These are phyloP conservation scores for Oryza punctata DNA, from an alignment of 176 grass and related monocot species.

Conservation along the genomic window DNA sequence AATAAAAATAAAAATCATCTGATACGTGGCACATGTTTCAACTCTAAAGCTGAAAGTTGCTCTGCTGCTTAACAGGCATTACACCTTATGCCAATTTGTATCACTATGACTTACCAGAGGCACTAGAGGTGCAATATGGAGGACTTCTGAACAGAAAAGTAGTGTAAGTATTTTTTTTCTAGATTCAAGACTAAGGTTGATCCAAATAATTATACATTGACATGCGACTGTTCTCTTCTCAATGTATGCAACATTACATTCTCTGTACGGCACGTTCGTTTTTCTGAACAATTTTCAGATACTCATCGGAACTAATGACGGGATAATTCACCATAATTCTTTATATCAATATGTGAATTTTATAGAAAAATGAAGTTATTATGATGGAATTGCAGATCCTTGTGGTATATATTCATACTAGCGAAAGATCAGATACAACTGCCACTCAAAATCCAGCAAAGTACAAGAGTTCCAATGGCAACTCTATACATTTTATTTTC, in stretches of 20 bases:
- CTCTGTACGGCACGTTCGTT: neutral
- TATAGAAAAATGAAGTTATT: neutral
- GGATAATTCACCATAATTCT: neutral
- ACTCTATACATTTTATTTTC: neutral
- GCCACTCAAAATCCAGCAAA: neutral
- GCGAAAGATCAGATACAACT: neutral
- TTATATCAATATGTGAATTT: neutral
- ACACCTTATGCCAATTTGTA: slow-evolving; percentile 76
- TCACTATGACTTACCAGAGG: slow-evolving; percentile 67
- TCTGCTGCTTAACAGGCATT: slow-evolving; percentile 45
- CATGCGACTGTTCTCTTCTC: too few relatives aligned
- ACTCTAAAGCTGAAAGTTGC: neutral
- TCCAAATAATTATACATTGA: too few relatives aligned
- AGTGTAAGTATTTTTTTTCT: slow-evolving; percentile 51
- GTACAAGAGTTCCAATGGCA: neutral
- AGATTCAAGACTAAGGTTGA: neutral
- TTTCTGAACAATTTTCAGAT: neutral
- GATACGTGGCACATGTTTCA: neutral
- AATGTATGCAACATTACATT: too few relatives aligned
- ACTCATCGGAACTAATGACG: neutral
- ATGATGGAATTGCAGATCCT: neutral
- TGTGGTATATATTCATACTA: neutral
- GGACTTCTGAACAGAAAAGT: slow-evolving; percentile 58
- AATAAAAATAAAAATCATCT: neutral
- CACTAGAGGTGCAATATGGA: slow-evolving; percentile 54